A percentile compares a stretch with the other conserved stretches of the same genome.
These are phyloP conservation scores for Phytophthora meadii DNA, from an alignment of 352 stramenopile species.

Conservation along the genomic window DNA sequence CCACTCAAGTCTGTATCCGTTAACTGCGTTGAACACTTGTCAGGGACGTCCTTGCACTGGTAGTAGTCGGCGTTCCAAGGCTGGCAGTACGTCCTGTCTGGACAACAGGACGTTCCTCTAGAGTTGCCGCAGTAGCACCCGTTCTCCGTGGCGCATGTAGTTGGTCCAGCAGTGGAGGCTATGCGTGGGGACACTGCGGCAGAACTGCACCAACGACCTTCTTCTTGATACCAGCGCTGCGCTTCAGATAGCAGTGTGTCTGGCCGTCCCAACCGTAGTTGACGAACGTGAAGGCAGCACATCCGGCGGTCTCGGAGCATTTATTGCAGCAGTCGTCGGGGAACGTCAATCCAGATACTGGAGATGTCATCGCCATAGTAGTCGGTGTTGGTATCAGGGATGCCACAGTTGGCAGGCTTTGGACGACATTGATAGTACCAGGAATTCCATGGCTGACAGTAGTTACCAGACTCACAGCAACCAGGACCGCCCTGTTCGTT, in stretches of 20 bases:
- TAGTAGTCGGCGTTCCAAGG: conserved; percentile 37
- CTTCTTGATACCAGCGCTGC: conserved; percentile 7
- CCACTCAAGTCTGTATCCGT: conserved; percentile 44
- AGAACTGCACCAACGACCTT: conserved; percentile 18
- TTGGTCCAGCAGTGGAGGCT: too few relatives aligned
- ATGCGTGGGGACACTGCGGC: too few relatives aligned
- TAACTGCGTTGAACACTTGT: conserved; percentile 32
- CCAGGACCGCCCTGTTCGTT: background rate
- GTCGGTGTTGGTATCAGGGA: conserved; percentile 11
- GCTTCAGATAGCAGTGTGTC: conserved; percentile 43
- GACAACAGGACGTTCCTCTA: conserved; percentile 21
- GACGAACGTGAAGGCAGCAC: conserved; percentile 49
- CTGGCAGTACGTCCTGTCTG: conserved; percentile 31
- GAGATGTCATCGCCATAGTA: too few relatives aligned
- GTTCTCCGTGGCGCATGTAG: too few relatives aligned
- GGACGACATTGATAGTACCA: conserved; percentile 51
- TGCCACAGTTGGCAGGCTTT: conserved; percentile 31
- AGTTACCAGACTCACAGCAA: conserved; percentile 24
- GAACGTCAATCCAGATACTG: conserved; percentile 14
- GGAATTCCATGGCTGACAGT: conserved; percentile 55
- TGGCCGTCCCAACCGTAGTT: conserved; percentile 37
- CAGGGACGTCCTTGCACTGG: conserved; percentile 27
- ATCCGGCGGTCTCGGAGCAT: conserved; percentile 34
- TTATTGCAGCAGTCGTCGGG: conserved; percentile 35
- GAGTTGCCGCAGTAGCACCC: too few relatives aligned